Evolutionary conservation across 768 basidiomycete genomes (phyloP).

Genomic region (Tylopilus felleus): DNA sequence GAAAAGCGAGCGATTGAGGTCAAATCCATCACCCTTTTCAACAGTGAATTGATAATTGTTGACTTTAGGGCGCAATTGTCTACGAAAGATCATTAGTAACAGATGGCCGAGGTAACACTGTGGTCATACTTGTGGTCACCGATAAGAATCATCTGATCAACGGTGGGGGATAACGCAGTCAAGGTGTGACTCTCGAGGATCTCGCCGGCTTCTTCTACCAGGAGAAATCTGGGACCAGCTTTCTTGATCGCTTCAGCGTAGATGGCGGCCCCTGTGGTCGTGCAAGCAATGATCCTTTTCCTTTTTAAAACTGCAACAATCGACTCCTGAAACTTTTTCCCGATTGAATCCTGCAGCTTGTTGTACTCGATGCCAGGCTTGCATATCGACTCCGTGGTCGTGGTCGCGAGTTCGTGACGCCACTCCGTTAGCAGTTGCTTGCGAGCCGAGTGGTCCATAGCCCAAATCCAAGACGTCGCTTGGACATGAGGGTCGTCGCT

Average conservation of each 20-base stretch:
- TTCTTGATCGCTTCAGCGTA: conserved; percentile 34
- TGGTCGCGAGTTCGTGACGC: too few species aligned
- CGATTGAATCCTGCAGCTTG: too few species aligned
- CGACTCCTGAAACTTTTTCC: too few species aligned
- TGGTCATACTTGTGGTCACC: conserved; percentile 66
- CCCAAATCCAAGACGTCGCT: too few species aligned
- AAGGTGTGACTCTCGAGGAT: conserved; percentile 67
- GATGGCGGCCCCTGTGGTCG: conserved; percentile 69
- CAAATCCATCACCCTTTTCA: conserved; percentile 67
- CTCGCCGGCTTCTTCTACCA: conserved; percentile 75
- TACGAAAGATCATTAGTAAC: conserved; percentile 22
- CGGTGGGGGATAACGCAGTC: conserved; percentile 59
- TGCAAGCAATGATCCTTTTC: conserved; percentile 65
- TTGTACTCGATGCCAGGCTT: too few species aligned
- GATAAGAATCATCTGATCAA: conserved; percentile 63
- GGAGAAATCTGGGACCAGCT: conserved; percentile 53
- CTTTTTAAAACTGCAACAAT: conserved; percentile 29
- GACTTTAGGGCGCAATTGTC: conserved; percentile 72
- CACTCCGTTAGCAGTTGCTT: too few species aligned
- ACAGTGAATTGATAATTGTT: conserved; percentile 62
- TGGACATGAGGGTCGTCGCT: conserved; percentile 7
- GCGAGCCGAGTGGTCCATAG: too few species aligned
- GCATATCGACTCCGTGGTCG: too few species aligned
- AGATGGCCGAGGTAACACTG: not conserved
- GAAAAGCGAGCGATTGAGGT: conserved; percentile 67